phyloP scores from a whole-genome alignment of 306 rosid species.

The Prinsepia uniflora region DNA sequence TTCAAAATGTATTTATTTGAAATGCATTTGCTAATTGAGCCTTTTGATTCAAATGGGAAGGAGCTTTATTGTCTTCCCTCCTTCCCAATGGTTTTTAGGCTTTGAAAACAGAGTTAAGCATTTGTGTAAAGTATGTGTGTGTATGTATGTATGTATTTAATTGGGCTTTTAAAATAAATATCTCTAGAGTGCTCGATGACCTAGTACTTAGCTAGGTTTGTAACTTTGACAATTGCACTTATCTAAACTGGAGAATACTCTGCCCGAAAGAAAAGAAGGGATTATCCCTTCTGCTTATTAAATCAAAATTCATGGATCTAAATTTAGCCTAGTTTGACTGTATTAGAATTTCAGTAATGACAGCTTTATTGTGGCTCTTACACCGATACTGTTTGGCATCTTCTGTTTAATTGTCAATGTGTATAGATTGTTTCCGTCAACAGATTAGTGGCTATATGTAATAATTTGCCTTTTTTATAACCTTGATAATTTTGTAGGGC shows the following conservation, averaged over 20 bases:
- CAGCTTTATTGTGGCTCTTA: background rate
- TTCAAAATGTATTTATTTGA: background rate
- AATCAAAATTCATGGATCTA: background rate
- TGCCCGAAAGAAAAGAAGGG: background rate
- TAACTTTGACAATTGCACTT: background rate
- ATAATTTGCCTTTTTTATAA: constrained; percentile 29
- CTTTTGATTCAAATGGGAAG: background rate
- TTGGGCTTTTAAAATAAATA: background rate
- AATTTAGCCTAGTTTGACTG: background rate
- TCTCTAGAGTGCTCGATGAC: background rate
- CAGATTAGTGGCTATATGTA: constrained; percentile 18
- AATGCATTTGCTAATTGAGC: background rate
- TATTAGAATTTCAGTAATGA: background rate
- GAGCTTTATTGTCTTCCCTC: background rate
- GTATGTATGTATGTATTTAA: background rate
- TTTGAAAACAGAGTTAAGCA: background rate
- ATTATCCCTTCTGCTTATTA: background rate
- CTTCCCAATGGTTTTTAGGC: background rate
- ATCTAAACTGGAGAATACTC: background rate
- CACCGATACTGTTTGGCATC: background rate
- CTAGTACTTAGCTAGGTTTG: background rate
- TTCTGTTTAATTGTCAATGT: background rate
- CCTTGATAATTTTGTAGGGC: constrained; percentile 60
- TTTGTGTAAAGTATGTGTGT: background rate
- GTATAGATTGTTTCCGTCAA: constrained; percentile 21